A percentile compares a stretch with the other conserved stretches of the same genome.
phyloP scores from a whole-genome alignment of 345 rosid genomes.

The Syzygium grande region DNA sequence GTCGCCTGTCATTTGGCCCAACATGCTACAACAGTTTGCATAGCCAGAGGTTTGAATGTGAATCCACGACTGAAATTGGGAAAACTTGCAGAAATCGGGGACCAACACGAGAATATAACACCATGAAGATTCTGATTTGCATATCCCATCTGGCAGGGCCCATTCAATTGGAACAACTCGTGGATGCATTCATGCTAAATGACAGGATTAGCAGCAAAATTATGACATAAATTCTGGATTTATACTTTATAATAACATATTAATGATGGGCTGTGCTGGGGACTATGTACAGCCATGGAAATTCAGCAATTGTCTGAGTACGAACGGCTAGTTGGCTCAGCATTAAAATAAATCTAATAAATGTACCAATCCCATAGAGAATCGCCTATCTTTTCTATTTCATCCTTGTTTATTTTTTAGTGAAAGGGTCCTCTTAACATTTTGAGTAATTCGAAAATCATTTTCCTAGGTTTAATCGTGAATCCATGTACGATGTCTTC shows the following conservation, averaged over 20 bases:
- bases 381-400: background rate
- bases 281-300: background rate
- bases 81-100: background rate
- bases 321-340: background rate
- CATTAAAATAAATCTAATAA: background rate
- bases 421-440: background rate
- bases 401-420: background rate
- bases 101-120: background rate
- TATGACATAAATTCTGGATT: background rate
- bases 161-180: background rate
- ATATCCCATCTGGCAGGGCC: background rate
- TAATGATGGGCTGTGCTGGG: background rate
- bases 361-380: background rate
- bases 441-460: background rate
- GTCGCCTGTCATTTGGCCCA: background rate
- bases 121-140: too few relatives aligned
- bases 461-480: background rate
- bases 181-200: background rate
- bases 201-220: background rate
- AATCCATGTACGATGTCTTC: background rate
- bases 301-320: background rate
- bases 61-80: background rate
- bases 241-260: background rate
- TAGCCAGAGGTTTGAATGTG: background rate
- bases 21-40: background rate